A percentile compares a stretch with the other conserved stretches of the same genome.
Evolutionary conservation across 2,329 filamentous ascomycete genomes (phyloP).

Genomic region (Fusarium lyarnte): DNA sequence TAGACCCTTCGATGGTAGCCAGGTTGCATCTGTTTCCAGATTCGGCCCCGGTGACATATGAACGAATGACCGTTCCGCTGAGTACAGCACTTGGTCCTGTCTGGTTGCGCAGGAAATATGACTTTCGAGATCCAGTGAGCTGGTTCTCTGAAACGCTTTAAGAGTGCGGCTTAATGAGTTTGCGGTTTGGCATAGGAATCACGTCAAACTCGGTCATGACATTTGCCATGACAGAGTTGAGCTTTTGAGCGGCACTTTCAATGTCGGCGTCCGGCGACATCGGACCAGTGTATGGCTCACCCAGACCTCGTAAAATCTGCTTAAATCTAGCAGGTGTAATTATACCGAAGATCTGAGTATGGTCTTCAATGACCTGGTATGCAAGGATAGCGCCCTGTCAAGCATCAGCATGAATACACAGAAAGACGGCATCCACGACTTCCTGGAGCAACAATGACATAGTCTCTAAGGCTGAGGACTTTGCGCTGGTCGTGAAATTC

Average conservation of each 20-base stretch:
- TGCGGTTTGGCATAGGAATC: rapidly evolving
- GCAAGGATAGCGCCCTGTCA: neutral
- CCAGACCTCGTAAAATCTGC: rapidly evolving
- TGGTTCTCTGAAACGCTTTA: neutral
- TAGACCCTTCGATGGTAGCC: neutral
- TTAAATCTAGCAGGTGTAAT: neutral
- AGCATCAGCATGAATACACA: too few species aligned
- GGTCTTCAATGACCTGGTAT: neutral
- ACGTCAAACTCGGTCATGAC: neutral
- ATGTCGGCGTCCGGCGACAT: neutral
- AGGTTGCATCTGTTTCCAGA: neutral
- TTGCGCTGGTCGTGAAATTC: neutral
- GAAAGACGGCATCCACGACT: rapidly evolving
- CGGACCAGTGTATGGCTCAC: neutral
- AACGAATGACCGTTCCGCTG: neutral
- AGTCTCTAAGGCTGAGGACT: rapidly evolving
- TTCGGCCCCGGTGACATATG: neutral
- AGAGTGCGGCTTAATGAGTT: neutral
- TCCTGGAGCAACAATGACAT: neutral
- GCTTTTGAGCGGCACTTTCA: neutral
- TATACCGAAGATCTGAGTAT: neutral
- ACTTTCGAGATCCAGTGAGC: neutral
- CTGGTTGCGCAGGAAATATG: neutral
- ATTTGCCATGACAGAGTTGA: too few species aligned
- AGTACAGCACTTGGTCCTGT: neutral